phyloP scores from a whole-genome alignment of 495 filamentous ascomycete genomes.

The Trichoderma erinaceum region DNA sequence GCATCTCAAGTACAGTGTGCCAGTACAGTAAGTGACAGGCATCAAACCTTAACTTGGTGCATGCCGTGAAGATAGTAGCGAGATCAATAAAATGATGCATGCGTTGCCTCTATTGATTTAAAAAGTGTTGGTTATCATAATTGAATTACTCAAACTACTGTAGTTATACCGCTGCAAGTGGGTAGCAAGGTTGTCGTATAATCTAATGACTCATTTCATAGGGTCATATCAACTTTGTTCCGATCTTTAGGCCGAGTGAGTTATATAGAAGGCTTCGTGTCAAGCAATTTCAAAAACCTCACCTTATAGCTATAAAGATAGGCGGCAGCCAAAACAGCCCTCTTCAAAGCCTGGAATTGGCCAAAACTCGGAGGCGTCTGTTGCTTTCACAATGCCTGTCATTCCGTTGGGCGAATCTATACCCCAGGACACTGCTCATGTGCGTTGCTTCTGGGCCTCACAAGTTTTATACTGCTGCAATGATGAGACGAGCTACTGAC shows the following conservation, averaged over 20 bases:
- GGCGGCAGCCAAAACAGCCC: background rate
- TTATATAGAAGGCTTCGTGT: background rate
- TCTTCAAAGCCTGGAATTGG: background rate
- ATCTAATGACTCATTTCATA: conserved; percentile 12
- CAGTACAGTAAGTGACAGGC: no score
- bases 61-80: no score
- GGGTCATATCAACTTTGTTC: background rate
- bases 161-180: background rate
- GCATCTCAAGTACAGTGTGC: background rate
- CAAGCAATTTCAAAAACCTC: background rate
- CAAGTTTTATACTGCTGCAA: conserved; percentile 9
- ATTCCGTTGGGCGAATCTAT: conserved; percentile 51
- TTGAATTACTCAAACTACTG: background rate
- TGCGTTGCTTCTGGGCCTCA: conserved; percentile 30
- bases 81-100: no score
- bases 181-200: background rate
- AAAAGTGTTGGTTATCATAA: background rate
- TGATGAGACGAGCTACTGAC: conserved; percentile 19
- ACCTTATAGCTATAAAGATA: background rate
- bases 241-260: background rate
- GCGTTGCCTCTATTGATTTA: background rate
- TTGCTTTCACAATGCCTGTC: conserved; percentile 28
- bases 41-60: no score
- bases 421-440: conserved; percentile 55
- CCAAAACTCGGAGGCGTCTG: background rate